Evolutionary conservation across 768 basidiomycete genomes (phyloP).

Genomic region (Pleurotus pulmonarius): DNA sequence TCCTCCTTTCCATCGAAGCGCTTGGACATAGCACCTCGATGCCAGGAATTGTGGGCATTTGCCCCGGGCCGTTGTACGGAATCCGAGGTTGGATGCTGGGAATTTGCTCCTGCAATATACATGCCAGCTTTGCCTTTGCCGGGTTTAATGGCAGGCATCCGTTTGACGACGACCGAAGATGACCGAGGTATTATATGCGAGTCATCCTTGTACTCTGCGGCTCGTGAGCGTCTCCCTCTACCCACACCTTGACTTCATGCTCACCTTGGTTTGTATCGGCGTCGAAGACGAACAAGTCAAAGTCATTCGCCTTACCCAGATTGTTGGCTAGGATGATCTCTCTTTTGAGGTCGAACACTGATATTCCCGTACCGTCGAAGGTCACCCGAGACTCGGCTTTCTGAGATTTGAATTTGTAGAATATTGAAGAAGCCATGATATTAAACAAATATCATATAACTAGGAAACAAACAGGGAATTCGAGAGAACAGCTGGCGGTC

Average conservation of each 20-base stretch:
- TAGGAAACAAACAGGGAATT: slow-evolving; percentile 15
- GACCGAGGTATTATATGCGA: slow-evolving; percentile 89
- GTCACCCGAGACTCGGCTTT: slow-evolving; percentile 92
- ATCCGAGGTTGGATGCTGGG: slow-evolving; percentile 46
- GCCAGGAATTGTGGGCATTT: slow-evolving; percentile 45
- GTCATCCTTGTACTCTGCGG: slow-evolving; percentile 86
- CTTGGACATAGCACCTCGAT: slow-evolving; percentile 77
- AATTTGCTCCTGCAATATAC: slow-evolving; percentile 55
- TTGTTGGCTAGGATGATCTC: slow-evolving; percentile 97
- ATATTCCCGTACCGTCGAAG: slow-evolving; percentile 98
- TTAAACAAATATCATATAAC: slow-evolving; percentile 36
- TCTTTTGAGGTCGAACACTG: slow-evolving; percentile 98
- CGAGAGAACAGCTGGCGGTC: slow-evolving; percentile 15
- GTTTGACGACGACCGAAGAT: slow-evolving; percentile 90
- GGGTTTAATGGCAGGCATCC: slow-evolving; percentile 76
- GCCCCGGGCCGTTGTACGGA: slow-evolving; percentile 30
- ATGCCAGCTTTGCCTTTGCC: slow-evolving; percentile 81
- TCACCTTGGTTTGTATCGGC: slow-evolving; percentile 85
- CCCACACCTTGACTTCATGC: slow-evolving; percentile 8
- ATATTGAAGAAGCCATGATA: slow-evolving; percentile 87
- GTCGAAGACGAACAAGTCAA: slow-evolving; percentile 89
- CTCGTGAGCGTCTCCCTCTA: not conserved
- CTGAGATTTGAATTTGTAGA: slow-evolving; percentile 96
- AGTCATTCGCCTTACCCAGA: slow-evolving; percentile 94
- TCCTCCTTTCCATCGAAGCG: slow-evolving; percentile 90